Conservation (phyloP, 768 basidiomycete genomes). For the Auricularia cornea region DNA sequence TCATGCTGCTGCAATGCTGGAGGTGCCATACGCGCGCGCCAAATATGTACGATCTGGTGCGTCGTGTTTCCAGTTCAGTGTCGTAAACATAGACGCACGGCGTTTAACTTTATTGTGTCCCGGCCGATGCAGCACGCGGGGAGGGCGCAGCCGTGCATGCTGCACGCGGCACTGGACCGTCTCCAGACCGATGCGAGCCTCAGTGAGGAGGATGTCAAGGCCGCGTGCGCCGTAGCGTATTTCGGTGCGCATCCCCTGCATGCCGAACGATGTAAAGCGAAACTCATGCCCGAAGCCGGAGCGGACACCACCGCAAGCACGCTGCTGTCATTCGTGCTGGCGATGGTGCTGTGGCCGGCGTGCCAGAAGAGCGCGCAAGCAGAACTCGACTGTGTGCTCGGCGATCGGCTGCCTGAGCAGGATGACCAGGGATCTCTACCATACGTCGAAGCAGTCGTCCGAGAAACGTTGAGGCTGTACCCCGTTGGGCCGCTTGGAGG, state of each 20-base stretch:
- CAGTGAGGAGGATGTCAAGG: slow-evolving; percentile 8
- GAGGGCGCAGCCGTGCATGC: background rate
- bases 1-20: no score
- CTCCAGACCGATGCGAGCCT: background rate
- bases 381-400: slow-evolving; percentile 7
- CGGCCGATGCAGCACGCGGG: background rate
- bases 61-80: no score
- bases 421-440: slow-evolving; percentile 7
- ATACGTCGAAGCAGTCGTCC: slow-evolving; percentile 3
- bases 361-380: slow-evolving; percentile 8
- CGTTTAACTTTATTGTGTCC: no score
- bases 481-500: slow-evolving; percentile 1
- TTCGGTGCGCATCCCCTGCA: slow-evolving; percentile 23
- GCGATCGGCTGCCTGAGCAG: slow-evolving; percentile 3
- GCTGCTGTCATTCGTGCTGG: slow-evolving; percentile 6
- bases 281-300: no score
- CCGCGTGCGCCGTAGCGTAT: slow-evolving; percentile 5
- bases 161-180: background rate
- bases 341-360: slow-evolving; percentile 8
- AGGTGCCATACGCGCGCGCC: no score
- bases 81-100: no score
- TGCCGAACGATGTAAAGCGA: no score
- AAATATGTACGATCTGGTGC: no score
- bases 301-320: background rate
- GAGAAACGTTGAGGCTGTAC: slow-evolving; percentile 1